Evolutionary conservation across 148 eudicot genomes (phyloP), one percentile per base, ranked within the genome.

Genomic region (Oxyria digyna): DNA sequence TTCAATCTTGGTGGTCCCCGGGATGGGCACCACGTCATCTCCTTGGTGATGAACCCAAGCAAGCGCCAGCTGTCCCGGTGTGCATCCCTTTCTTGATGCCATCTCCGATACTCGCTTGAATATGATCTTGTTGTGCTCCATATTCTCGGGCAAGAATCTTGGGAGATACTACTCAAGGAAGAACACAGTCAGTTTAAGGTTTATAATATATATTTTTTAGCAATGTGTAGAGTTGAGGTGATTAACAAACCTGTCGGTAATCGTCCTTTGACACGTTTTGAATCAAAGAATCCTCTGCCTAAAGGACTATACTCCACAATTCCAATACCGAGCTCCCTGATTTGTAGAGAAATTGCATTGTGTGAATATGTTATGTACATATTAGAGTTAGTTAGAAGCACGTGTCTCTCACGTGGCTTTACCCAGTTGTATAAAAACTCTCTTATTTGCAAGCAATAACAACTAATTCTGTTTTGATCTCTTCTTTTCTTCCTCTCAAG

Each of bases 21-120:
- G 85, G 15, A 82, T 79, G 8, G 82, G 82, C 27, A 77, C 76
- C 15, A 81, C 82, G 17, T 82, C 80, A 1, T 72, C 72, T 26
- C 82, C 82, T 18, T 76, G 85, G 74, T 82, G 78, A 23, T 79
- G 82, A n/a, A 82, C 80, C 85, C 85, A 82, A 0, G 85, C 85
- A 5, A 82, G 79, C 4, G 80, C 85, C 54, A 82, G 72, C 24
- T 82, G 85, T 14, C 76, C 82, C 4, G 80, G 76, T 52, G 85
- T 82, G 75, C 80, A 82, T 7, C 80, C 80, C 71, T 79, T 82
- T 42, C 59, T 67, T 14, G 76, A 12, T 4, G 85, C 85, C 20
- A 82, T 71, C 55, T 69, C 80, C 41, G 49, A 74, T 1, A 81
- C 82, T 23, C 70, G 73, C 45, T 81, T 82, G 43, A 76, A 81